Base-by-base conservation (phyloP, 106 monocot genomes). In the Cymbidium sinense region DNA sequence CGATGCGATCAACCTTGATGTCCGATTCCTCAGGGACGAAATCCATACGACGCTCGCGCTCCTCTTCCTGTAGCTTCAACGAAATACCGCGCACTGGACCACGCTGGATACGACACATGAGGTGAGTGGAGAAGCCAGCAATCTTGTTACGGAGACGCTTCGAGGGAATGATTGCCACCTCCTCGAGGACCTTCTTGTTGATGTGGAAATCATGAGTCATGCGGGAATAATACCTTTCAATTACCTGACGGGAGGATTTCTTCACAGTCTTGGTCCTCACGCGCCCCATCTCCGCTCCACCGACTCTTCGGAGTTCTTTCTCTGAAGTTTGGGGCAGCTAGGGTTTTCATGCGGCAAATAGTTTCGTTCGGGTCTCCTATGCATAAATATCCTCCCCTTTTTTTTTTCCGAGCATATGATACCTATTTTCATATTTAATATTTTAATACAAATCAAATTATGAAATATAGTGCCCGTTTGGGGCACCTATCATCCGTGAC, bases 101-200 rank as follows among this genome's bases (percentile, higher is more conserved):
- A 3, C 70, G 69, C 81, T 82, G 81, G 34, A 82, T 82, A 37
- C 81, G 69, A 20, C 81, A 77, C 81, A 82, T 82, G 5, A 82
- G 71, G 55, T 82, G 81, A 54, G 81, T 82, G 28, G 76, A 82
- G 71, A 82, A 82, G 11, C 81, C 81, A 70, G 76, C 81, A 70
- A 82, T 82, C 71, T 82, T 82, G 77, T 82, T 82, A 35, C 81
- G 81, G 65, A 82, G 81, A 15, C 81, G 76, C 81, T 82, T 82
- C 52, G 81, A 82, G 7, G 81, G 81, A 76, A 82, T 82, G 37
- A 82, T 82, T 28, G 81, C 81, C 0, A 82, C 81, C 37, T 82
- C 81, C 70, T 77, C 70, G 1, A 82, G 76, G 25, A 82, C 61
- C 44, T 82, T 82, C 77, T 82, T 82, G 81, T 82, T 82, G 35